Percentiles rank a stretch among this genome's conserved stretches.
Evolutionary conservation across 2,329 filamentous ascomycete species (phyloP).

Genomic region (Anthostomella pinea): DNA sequence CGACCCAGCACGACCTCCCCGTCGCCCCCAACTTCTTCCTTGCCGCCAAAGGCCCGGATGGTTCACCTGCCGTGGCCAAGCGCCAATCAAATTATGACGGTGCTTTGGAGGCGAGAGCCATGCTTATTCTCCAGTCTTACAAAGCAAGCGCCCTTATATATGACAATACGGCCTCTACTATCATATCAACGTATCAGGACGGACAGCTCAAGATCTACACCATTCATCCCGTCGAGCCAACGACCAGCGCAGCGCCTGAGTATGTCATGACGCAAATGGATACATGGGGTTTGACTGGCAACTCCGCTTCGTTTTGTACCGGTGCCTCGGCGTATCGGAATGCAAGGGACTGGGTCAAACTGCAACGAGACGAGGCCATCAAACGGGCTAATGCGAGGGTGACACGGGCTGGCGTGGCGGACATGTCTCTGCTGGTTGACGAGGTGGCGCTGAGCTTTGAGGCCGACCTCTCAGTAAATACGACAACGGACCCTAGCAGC

Average conservation of each 20-base stretch:
- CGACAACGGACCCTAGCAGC: no score
- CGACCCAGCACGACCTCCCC: constrained; percentile 21
- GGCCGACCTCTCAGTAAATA: no score
- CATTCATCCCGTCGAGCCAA: background rate
- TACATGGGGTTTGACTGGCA: constrained; percentile 2
- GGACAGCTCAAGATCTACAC: constrained; percentile 2
- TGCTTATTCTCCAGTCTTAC: constrained; percentile 6
- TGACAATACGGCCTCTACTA: constrained; percentile 4
- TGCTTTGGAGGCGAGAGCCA: constrained; percentile 2
- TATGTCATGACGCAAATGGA: constrained; percentile 6
- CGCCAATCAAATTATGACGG: constrained; percentile 18
- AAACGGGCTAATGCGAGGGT: constrained; percentile 1
- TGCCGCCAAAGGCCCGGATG: constrained; percentile 9
- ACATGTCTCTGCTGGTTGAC: no score
- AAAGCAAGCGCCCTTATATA: background rate
- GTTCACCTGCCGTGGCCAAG: constrained; percentile 16
- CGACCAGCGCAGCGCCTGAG: background rate
- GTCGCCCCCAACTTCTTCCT: constrained; percentile 22
- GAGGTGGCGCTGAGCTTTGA: no score
- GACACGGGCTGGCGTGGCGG: no score
- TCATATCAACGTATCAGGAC: constrained; percentile 1
- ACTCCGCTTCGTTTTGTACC: background rate
- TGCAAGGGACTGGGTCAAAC: constrained; percentile 4
- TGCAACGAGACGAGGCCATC: constrained; percentile 2
- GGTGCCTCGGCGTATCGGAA: constrained; percentile 2